phyloP scores from a whole-genome alignment of 2,329 filamentous ascomycete genomes.

The Fusarium sp. region DNA sequence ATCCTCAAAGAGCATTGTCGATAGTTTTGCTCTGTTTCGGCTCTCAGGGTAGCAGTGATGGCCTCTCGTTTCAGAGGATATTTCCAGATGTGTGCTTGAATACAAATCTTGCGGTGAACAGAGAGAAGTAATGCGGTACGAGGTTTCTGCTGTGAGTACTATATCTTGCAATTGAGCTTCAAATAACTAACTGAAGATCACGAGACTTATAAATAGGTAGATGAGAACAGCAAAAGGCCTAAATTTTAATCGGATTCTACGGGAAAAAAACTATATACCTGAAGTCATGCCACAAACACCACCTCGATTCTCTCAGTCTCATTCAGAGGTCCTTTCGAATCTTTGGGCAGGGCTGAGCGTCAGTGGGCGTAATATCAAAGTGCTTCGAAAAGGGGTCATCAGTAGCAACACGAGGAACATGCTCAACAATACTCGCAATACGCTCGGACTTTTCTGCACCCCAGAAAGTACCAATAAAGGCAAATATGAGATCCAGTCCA shows the following conservation, averaged over 20 bases:
- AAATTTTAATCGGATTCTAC: too few relatives aligned
- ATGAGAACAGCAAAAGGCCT: not conserved
- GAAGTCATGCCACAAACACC: not conserved
- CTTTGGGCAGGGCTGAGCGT: constrained; percentile 29
- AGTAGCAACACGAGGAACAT: constrained; percentile 49
- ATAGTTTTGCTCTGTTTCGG: constrained; percentile 17
- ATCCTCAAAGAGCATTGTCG: constrained; percentile 21
- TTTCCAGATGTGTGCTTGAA: not conserved
- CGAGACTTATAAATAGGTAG: not conserved
- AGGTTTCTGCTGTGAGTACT: not conserved
- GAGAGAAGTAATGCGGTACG: not conserved
- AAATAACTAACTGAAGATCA: not conserved
- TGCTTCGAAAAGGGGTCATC: constrained; percentile 45
- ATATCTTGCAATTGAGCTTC: not conserved
- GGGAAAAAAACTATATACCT: not conserved
- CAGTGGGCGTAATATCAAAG: constrained; percentile 39
- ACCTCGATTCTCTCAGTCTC: not conserved
- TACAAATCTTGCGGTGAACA: not conserved
- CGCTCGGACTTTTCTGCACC: constrained; percentile 56
- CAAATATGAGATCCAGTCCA: constrained; percentile 50
- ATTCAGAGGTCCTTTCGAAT: not conserved
- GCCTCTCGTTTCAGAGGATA: not conserved
- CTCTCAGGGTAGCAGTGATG: not conserved
- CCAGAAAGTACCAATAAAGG: constrained; percentile 55
- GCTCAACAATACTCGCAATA: constrained; percentile 63